phyloP scores from a whole-genome alignment of 202 grass and related monocot species.

The Digitaria exilis region DNA sequence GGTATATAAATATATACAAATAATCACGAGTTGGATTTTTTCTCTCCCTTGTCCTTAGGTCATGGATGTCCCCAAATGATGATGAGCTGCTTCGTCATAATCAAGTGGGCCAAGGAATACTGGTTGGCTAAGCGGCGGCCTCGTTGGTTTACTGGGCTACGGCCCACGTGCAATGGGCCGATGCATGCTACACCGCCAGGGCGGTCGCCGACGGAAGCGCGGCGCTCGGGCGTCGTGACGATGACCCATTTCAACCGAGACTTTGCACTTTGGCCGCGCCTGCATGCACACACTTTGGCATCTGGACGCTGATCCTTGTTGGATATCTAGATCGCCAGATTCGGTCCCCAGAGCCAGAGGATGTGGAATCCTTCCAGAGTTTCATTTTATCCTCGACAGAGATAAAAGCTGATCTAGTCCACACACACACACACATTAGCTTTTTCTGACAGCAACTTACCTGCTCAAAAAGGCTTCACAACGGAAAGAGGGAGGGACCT shows the following conservation, averaged over 20 bases:
- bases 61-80: no score
- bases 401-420: neutral
- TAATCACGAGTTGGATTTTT: no score
- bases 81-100: no score
- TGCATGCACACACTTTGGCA: neutral
- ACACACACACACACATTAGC: no score
- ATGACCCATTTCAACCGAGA: neutral
- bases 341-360: neutral
- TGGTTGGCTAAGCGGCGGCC: neutral
- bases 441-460: neutral
- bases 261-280: neutral
- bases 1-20: no score
- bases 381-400: neutral
- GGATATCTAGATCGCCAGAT: neutral
- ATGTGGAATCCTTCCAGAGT: neutral
- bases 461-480: conserved; percentile 4
- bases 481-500: neutral
- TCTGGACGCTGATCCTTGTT: conserved; percentile 6
- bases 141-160: neutral
- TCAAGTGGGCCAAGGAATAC: neutral
- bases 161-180: neutral
- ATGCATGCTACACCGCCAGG: neutral
- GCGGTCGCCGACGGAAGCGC: no score
- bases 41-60: no score
- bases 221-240: no score